These are phyloP conservation scores for Ophiocordyceps camponoti-saundersi DNA, from an alignment of 2,329 filamentous ascomycete genomes.

Conservation along the genomic window DNA sequence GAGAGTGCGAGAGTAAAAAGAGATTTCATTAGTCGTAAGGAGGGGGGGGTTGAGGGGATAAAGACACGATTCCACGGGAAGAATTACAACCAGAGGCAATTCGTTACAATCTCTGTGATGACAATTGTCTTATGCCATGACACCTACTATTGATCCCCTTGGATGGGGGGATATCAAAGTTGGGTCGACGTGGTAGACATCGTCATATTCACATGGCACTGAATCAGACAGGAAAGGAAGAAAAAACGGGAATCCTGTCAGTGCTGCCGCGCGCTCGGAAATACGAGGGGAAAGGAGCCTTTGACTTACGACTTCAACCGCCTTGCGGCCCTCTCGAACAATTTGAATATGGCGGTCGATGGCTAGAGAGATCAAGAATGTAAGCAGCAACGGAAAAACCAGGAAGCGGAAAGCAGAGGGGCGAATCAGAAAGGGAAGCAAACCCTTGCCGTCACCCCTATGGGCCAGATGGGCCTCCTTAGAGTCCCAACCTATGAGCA, in stretches of 20 bases:
- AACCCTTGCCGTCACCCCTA: slow-evolving; percentile 13
- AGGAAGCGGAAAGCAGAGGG: not conserved
- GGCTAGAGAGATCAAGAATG: slow-evolving; percentile 6
- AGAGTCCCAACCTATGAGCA: slow-evolving; percentile 22
- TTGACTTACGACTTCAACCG: slow-evolving; percentile 13
- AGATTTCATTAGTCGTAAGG: too few species aligned
- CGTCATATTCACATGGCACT: slow-evolving; percentile 12
- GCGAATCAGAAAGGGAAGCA: slow-evolving; percentile 1
- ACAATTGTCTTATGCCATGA: too few species aligned
- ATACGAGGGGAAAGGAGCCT: too few species aligned
- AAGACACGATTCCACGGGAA: too few species aligned
- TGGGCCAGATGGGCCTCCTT: slow-evolving; percentile 19
- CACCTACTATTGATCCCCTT: too few species aligned
- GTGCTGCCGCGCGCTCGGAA: too few species aligned
- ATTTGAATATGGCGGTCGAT: slow-evolving; percentile 19
- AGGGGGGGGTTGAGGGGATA: too few species aligned
- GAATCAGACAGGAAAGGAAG: not conserved
- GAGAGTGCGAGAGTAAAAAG: too few species aligned
- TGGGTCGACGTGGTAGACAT: slow-evolving; percentile 1
- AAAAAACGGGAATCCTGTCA: too few species aligned
- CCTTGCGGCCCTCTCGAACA: slow-evolving; percentile 12
- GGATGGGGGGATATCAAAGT: too few species aligned
- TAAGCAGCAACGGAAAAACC: not conserved
- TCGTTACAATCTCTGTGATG: too few species aligned
- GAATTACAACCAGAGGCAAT: too few species aligned